A percentile compares a stretch with the other conserved stretches of the same genome.
These are phyloP conservation scores for Oryza officinalis DNA, from an alignment of 176 grass and related monocot genomes.

Conservation along the genomic window DNA sequence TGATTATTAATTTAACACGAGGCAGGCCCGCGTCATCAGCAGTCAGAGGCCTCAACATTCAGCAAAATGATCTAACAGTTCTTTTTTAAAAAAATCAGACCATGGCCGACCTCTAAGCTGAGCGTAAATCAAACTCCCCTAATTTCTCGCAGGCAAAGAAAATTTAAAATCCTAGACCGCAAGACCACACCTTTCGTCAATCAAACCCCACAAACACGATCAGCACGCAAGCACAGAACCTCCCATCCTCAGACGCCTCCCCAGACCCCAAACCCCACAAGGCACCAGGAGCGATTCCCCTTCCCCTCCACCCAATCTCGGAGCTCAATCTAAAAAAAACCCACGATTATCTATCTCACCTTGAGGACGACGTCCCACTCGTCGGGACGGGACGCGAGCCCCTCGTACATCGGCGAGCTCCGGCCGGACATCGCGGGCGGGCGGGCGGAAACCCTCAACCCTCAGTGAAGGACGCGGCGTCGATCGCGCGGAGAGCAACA, in stretches of 20 bases:
- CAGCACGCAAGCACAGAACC: not conserved
- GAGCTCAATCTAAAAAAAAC: not conserved
- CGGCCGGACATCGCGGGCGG: conserved; percentile 45
- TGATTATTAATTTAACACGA: not conserved
- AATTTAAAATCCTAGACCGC: not conserved
- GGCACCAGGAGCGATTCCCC: too few species aligned
- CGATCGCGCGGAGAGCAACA: conserved; percentile 35
- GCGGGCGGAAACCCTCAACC: conserved; percentile 26
- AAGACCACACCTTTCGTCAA: not conserved
- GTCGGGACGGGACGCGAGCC: conserved; percentile 24
- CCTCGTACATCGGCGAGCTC: conserved; percentile 31
- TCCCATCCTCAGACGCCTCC: not conserved
- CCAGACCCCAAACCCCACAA: too few species aligned
- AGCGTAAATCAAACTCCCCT: not conserved
- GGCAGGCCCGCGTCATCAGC: not conserved
- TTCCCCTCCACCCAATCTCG: not conserved
- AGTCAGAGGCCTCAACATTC: not conserved
- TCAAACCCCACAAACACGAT: not conserved
- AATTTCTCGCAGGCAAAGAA: not conserved
- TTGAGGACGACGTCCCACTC: conserved; percentile 65
- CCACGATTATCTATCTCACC: conserved; percentile 26
- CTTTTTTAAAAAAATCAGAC: not conserved
- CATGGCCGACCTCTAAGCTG: not conserved
- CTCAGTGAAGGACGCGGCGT: conserved; percentile 27
- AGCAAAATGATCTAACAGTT: not conserved